A percentile compares a stretch with the other conserved stretches of the same genome.
Evolutionary conservation across 2,329 filamentous ascomycete genomes (phyloP).

Genomic region (Exophiala calicioides): DNA sequence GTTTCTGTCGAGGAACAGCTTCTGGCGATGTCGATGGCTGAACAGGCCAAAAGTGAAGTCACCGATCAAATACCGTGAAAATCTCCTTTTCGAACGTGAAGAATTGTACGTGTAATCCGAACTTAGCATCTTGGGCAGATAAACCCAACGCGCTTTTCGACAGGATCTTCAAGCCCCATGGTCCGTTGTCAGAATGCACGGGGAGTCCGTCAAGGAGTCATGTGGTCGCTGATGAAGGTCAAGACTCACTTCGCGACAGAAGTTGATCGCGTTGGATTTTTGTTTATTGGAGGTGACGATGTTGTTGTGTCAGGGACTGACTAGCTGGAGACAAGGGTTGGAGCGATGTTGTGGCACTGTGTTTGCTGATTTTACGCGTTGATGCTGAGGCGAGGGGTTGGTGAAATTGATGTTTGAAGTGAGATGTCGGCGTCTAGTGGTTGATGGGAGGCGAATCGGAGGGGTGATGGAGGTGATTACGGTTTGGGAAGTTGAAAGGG

Average conservation of each 20-base stretch:
- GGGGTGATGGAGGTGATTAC: background rate
- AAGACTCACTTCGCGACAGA: background rate
- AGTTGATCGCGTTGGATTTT: background rate
- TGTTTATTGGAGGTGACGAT: too few relatives aligned
- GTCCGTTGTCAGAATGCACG: conserved; percentile 6
- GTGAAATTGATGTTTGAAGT: background rate
- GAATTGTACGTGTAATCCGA: conserved; percentile 5
- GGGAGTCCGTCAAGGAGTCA: too few relatives aligned
- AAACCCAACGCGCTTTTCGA: conserved; percentile 14
- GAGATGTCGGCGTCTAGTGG: too few relatives aligned
- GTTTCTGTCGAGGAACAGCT: conserved; percentile 20
- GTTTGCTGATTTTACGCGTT: background rate
- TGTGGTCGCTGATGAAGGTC: background rate
- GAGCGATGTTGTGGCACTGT: background rate
- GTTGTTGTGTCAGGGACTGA: too few relatives aligned
- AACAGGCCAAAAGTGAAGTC: conserved; percentile 20
- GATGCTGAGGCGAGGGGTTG: background rate
- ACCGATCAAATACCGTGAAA: conserved; percentile 12
- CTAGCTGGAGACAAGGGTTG: too few relatives aligned
- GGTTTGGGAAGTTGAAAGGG: background rate
- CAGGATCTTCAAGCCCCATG: conserved; percentile 13
- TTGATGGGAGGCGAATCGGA: background rate
- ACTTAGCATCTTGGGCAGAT: conserved; percentile 22
- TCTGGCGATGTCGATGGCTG: conserved; percentile 7
- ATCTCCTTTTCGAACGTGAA: conserved; percentile 11